Conservation (phyloP, 441 rosid species). For the Gossypium trilobum region DNA sequence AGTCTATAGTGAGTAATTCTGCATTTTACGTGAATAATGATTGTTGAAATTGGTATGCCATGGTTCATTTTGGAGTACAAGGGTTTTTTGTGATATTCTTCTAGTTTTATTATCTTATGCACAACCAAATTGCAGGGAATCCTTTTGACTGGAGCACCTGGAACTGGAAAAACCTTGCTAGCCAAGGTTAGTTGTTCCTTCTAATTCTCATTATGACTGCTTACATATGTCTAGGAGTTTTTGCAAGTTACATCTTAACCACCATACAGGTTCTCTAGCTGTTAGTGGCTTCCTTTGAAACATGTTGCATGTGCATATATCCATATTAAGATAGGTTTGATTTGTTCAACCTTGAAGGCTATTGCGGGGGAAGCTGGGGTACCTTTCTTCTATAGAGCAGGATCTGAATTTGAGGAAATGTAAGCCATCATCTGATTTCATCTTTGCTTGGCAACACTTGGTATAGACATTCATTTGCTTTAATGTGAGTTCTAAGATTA, state of each 20-base stretch:
- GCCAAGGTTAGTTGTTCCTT: slow-evolving; percentile 56
- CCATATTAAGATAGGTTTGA: slow-evolving; percentile 7
- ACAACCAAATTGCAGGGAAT: slow-evolving; percentile 57
- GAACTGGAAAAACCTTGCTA: slow-evolving; percentile 91
- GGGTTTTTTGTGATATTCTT: neutral
- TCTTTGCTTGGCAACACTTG: slow-evolving; percentile 4
- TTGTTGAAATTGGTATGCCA: too few species aligned
- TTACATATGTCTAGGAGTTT: neutral
- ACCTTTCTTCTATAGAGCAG: slow-evolving; percentile 95
- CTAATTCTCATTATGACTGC: neutral
- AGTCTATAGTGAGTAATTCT: neutral
- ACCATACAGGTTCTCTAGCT: neutral
- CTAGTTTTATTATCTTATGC: neutral
- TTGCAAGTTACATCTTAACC: neutral
- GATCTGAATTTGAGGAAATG: slow-evolving; percentile 99
- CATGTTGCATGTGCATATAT: neutral
- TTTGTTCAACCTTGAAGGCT: slow-evolving; percentile 48
- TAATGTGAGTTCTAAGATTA: neutral
- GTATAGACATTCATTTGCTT: neutral
- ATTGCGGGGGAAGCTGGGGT: slow-evolving; percentile 99
- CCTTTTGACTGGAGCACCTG: slow-evolving; percentile 96
- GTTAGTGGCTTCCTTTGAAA: neutral
- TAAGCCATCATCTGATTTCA: slow-evolving; percentile 30
- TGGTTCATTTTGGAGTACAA: too few species aligned
- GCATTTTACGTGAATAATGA: neutral